Percentiles rank a stretch among this genome's conserved stretches.
Evolutionary conservation across 257 asterid genomes (phyloP).

Genomic region (Plantago ovata): DNA sequence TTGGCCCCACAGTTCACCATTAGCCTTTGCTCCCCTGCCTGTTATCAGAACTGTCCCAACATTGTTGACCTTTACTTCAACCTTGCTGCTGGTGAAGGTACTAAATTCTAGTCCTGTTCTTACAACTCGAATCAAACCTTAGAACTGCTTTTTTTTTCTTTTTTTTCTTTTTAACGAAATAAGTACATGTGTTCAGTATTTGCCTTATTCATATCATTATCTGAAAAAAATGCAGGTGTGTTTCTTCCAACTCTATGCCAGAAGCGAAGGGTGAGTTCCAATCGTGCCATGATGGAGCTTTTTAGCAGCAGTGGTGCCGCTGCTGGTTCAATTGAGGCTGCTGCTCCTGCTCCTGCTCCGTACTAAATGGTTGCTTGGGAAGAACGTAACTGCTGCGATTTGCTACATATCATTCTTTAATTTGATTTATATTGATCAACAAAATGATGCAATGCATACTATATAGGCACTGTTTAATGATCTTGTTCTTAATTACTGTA

Average conservation of each 20-base stretch:
- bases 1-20: slow-evolving; percentile 46
- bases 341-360: slow-evolving; percentile 25
- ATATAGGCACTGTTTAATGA: too few species aligned
- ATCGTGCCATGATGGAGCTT: slow-evolving; percentile 53
- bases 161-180: background rate
- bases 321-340: background rate
- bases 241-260: slow-evolving; percentile 54
- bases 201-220: too few species aligned
- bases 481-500: too few species aligned
- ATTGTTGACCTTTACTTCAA: slow-evolving; percentile 75
- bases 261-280: slow-evolving; percentile 42
- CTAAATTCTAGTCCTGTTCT: background rate
- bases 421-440: too few species aligned
- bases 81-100: slow-evolving; percentile 90
- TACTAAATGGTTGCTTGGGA: background rate
- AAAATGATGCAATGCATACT: too few species aligned
- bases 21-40: slow-evolving; percentile 60
- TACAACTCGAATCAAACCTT: too few species aligned
- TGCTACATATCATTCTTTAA: too few species aligned
- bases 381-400: too few species aligned
- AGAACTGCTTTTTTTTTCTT: too few species aligned
- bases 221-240: slow-evolving; percentile 44
- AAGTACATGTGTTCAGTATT: too few species aligned
- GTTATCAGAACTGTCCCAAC: slow-evolving; percentile 79
- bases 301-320: slow-evolving; percentile 41